Evolutionary conservation across 2,329 filamentous ascomycete genomes (phyloP).

Genomic region (Penicillium brasilianum): DNA sequence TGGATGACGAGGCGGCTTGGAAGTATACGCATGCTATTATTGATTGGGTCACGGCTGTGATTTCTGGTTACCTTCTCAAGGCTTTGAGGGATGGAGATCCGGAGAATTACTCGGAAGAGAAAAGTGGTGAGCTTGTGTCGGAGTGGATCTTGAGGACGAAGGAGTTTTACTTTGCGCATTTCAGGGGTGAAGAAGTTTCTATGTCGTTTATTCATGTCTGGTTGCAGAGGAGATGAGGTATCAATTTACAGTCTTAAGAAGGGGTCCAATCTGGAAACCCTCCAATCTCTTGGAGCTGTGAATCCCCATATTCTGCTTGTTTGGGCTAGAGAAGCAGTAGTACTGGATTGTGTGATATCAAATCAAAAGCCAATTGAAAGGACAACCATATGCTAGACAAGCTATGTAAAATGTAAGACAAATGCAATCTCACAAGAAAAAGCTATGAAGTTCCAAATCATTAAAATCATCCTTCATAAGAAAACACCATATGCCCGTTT

Average conservation of each 20-base stretch:
- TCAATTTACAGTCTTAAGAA: conserved; percentile 27
- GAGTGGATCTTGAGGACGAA: not conserved
- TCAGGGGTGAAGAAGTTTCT: not conserved
- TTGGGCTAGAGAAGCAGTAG: not conserved
- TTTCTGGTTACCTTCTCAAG: not conserved
- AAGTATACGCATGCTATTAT: not conserved
- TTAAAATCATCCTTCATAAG: conserved; percentile 5
- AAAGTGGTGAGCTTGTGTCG: not conserved
- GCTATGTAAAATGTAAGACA: not conserved
- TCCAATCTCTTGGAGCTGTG: too few species aligned
- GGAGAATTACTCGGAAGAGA: not conserved
- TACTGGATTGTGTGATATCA: not conserved
- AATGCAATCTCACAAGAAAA: not conserved
- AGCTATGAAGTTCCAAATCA: not conserved
- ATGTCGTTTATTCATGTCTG: not conserved
- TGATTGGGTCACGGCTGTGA: not conserved
- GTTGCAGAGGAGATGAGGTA: not conserved
- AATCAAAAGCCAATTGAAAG: not conserved
- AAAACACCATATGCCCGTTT: conserved; percentile 4
- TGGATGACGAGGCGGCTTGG: not conserved
- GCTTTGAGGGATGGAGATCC: not conserved
- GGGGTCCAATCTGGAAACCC: too few species aligned
- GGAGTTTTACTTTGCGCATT: not conserved
- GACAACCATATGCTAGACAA: not conserved
- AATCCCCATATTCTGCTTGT: too few species aligned